These are phyloP conservation scores for Candida mesenterica DNA, from an alignment of 1,139 yeast genomes.

Conservation along the genomic window DNA sequence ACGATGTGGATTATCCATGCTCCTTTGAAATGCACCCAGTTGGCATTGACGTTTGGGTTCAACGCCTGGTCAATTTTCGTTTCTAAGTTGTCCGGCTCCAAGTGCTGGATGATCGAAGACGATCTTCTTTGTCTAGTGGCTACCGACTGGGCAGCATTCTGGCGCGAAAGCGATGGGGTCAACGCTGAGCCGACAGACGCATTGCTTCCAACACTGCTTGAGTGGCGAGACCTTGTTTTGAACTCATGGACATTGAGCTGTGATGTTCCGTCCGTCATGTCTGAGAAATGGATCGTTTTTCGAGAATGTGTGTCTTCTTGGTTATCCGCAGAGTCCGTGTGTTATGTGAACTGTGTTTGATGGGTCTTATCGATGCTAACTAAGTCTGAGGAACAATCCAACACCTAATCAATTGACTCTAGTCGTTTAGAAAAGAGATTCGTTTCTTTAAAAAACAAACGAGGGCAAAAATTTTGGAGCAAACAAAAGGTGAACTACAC, in stretches of 20 bases:
- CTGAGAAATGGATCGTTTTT: no score
- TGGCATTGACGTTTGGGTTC: constrained; percentile 86
- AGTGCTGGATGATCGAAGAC: constrained; percentile 70
- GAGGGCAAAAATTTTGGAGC: no score
- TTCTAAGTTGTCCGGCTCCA: constrained; percentile 89
- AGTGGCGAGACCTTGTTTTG: constrained; percentile 12
- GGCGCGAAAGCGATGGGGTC: constrained; percentile 31
- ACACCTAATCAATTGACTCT: no score
- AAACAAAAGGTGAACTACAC: no score
- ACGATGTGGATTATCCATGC: constrained; percentile 95
- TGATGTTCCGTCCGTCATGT: neutral
- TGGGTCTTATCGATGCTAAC: no score
- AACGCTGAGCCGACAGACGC: constrained; percentile 16
- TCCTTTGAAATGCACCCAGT: constrained; percentile 94
- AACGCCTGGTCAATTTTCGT: constrained; percentile 90
- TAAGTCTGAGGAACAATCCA: no score
- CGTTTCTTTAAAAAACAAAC: no score
- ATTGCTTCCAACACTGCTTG: constrained; percentile 20
- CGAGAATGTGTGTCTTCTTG: no score
- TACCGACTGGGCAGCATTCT: constrained; percentile 19
- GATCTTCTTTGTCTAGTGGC: constrained; percentile 45
- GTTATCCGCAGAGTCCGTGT: no score
- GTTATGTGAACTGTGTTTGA: no score
- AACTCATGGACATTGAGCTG: neutral
- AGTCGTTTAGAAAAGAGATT: no score